These are phyloP conservation scores for Candida chauliodis DNA, from an alignment of 805 yeast genomes.

Conservation along the genomic window DNA sequence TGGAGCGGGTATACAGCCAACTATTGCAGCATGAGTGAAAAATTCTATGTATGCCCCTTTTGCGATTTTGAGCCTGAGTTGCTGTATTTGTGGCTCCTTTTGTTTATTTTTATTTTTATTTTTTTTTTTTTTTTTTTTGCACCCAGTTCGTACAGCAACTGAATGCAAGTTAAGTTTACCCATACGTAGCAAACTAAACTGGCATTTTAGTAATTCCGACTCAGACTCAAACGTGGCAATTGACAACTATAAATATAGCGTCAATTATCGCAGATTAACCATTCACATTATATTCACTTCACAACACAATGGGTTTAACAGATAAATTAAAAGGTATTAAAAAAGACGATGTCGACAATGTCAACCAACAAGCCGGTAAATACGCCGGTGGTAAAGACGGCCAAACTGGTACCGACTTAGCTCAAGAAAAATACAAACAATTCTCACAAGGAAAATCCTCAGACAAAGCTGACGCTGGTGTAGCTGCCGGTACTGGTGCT, in stretches of 20 bases:
- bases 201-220: no score
- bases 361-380: constrained; percentile 25
- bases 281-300: background rate
- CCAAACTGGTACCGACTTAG: constrained; percentile 17
- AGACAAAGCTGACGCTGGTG: constrained; percentile 27
- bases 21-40: no score
- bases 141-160: constrained; percentile 4
- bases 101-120: background rate
- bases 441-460: constrained; percentile 27
- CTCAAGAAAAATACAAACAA: constrained; percentile 26
- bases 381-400: constrained; percentile 12
- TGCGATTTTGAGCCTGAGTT: no score
- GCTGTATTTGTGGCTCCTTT: background rate
- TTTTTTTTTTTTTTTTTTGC: constrained; percentile 1
- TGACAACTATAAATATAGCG: background rate
- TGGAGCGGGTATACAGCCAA: no score
- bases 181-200: background rate
- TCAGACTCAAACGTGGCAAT: constrained; percentile 4
- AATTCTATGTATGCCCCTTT: no score
- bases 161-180: background rate
- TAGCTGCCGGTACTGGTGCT: constrained; percentile 13
- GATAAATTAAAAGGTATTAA: constrained; percentile 33
- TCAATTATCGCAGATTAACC: constrained; percentile 1
- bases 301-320: constrained; percentile 31
- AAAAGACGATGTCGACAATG: constrained; percentile 23